Evolutionary conservation across 495 filamentous ascomycete species (phyloP), one percentile per base, ranked within the genome.

Genomic region (Parathielavia appendiculata): DNA sequence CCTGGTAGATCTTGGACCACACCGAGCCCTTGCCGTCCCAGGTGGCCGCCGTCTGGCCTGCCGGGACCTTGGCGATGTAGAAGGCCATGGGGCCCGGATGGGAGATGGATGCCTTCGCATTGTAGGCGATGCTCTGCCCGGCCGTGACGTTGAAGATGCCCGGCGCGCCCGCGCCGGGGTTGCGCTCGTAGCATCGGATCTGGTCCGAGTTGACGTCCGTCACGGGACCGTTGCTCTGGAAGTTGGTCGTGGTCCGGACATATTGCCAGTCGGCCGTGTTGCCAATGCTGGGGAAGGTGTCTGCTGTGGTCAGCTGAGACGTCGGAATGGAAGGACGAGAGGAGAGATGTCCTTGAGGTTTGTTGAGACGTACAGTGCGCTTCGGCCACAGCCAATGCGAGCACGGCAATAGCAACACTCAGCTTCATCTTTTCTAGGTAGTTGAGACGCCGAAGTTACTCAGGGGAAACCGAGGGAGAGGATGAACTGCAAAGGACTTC

Each of bases 1-100:
- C 74, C 67, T 76, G 73, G 64, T 68, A 79, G 51, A 82, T 77
- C 72, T 82, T 82, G 65, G 75, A 75, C 77, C 78, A 82, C 1
- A 78, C 76, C 8, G 66, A 62, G 8, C 79, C 79, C 60, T 66
- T 69, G 40, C 79, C 79, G 63, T 81, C 75, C 58, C 70, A 81
- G 34, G 67, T 69, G 8, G 71, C 71, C 0, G 75, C 76, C 0
- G 73, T 74, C 59, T 76, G 51, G 39, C 77, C 78, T 0, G 63
- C 51, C 1, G 79, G 78, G 1, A 77, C 80, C 64, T 81, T 79
- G 57, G 77, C 79, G 69, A 83, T 79, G 65, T 80, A 83, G 41
- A 80, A 71, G 30, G 69, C 67, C 56, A 81, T 70, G 12, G 79
- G 79, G 22, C 79, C 79, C 19, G 76, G 77, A 53, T 81, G 79